These are phyloP conservation scores for Camellia japonica DNA, from an alignment of 148 eudicot species.

Conservation along the genomic window DNA sequence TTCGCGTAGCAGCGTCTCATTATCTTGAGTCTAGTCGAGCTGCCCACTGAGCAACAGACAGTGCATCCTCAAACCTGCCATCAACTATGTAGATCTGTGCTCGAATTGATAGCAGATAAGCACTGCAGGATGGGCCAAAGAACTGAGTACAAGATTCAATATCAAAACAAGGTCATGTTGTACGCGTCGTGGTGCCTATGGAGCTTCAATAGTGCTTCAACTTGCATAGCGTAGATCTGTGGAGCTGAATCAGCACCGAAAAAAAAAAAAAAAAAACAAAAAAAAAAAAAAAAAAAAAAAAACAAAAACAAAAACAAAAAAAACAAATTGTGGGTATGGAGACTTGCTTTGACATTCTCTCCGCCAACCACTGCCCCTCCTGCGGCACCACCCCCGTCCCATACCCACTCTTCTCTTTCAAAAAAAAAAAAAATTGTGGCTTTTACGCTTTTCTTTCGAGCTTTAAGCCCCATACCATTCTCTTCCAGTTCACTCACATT, in stretches of 20 bases:
- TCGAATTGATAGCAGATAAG: conserved; percentile 31
- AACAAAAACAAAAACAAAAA: too few species aligned
- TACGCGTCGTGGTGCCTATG: conserved; percentile 66
- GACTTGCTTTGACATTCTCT: too few species aligned
- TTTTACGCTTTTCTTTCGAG: too few species aligned
- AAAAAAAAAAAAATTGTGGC: too few species aligned
- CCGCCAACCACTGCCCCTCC: too few species aligned
- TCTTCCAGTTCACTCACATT: too few species aligned
- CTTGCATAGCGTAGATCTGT: conserved; percentile 65
- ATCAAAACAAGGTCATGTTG: conserved; percentile 33
- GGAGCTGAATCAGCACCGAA: conserved; percentile 62
- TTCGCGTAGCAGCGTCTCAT: conserved; percentile 48
- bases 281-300: too few species aligned
- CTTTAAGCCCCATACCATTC: too few species aligned
- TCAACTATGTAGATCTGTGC: conserved; percentile 55
- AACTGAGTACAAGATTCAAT: conserved; percentile 38
- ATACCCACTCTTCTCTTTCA: too few species aligned
- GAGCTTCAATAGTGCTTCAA: conserved; percentile 64
- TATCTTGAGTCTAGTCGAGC: conserved; percentile 53
- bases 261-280: too few species aligned
- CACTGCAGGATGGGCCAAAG: conserved; percentile 39
- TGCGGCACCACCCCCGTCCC: too few species aligned
- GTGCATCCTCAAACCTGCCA: conserved; percentile 82
- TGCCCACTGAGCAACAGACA: conserved; percentile 45
- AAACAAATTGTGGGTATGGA: too few species aligned